Conservation (phyloP, 2,329 filamentous ascomycete species). For the Diplodia seriata region DNA sequence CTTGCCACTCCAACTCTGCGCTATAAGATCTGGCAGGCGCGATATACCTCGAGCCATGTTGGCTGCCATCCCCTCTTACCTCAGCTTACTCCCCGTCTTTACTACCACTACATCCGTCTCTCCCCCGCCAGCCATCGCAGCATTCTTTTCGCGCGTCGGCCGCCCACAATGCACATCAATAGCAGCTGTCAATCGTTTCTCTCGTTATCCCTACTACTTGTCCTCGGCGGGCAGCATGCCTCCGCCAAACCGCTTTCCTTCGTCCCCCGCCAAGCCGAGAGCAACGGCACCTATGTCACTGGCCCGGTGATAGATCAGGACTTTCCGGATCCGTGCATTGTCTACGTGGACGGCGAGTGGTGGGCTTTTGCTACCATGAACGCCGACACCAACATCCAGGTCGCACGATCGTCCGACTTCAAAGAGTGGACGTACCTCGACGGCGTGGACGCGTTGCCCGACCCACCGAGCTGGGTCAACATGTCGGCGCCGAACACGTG, state of each 20-base stretch:
- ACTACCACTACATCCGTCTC: background rate
- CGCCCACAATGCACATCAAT: background rate
- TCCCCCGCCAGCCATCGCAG: background rate
- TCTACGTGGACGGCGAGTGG: conserved; percentile 20
- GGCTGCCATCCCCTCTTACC: background rate
- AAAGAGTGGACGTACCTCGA: conserved; percentile 26
- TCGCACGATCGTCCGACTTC: conserved; percentile 32
- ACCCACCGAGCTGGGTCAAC: conserved; percentile 33
- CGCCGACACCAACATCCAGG: conserved; percentile 28
- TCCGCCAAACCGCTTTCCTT: conserved; percentile 20
- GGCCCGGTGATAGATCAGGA: conserved; percentile 23
- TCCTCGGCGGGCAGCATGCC: background rate
- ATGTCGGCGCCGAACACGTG: conserved; percentile 37
- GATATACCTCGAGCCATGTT: background rate
- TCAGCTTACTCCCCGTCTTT: background rate
- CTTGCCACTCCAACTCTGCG: background rate
- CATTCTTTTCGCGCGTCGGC: background rate
- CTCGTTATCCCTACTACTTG: background rate
- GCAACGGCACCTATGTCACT: conserved; percentile 19
- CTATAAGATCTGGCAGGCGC: conserved; percentile 23
- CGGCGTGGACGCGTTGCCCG: conserved; percentile 30
- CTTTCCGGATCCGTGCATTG: conserved; percentile 28
- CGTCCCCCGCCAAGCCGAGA: background rate
- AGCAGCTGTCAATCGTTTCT: conserved; percentile 5
- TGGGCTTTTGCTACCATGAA: conserved; percentile 32